A percentile compares a stretch with the other conserved stretches of the same genome.
These are phyloP conservation scores for Eucalyptus microcorys DNA, from an alignment of 345 rosid genomes.

Conservation along the genomic window DNA sequence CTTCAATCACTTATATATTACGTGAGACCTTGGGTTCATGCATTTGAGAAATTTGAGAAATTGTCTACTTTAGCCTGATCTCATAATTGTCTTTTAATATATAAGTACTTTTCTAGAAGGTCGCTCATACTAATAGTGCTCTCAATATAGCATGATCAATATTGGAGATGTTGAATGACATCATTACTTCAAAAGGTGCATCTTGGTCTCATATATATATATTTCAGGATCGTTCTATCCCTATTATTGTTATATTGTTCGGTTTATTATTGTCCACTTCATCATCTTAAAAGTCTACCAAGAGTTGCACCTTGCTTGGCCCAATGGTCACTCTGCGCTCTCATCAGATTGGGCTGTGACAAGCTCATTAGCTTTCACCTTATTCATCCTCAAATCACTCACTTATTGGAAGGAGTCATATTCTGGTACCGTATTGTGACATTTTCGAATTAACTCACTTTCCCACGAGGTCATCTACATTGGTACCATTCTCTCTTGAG, in stretches of 20 bases:
- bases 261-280: background rate
- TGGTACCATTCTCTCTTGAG: background rate
- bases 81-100: background rate
- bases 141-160: background rate
- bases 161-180: background rate
- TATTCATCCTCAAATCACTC: background rate
- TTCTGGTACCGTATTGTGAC: rapidly evolving
- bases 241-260: background rate
- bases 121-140: background rate
- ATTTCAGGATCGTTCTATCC: rapidly evolving
- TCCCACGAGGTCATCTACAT: background rate
- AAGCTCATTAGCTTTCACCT: background rate
- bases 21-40: background rate
- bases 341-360: background rate
- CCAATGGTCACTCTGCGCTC: background rate
- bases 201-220: background rate
- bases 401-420: background rate
- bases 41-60: too few relatives aligned
- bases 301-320: background rate
- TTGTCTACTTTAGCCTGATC: background rate
- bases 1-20: background rate
- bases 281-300: background rate
- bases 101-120: background rate
- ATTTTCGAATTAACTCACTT: background rate
- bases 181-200: background rate